Evolutionary conservation across 176 grass and related monocot genomes (phyloP).

Genomic region (Hyparrhenia diplandra): DNA sequence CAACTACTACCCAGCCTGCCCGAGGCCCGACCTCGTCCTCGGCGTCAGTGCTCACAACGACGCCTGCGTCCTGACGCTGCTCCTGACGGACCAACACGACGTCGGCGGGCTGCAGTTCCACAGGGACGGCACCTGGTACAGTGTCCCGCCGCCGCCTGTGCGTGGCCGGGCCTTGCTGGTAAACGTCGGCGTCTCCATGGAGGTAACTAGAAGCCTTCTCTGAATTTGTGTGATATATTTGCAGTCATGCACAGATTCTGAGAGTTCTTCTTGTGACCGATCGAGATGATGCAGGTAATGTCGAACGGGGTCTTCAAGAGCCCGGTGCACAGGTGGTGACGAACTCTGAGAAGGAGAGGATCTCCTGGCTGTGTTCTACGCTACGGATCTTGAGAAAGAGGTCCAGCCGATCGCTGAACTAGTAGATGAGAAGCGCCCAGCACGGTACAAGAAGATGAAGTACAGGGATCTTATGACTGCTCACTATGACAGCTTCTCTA

Average conservation of each 20-base stretch:
- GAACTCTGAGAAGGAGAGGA: constrained; percentile 28
- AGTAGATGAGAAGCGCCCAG: constrained; percentile 10
- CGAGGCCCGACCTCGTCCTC: constrained; percentile 46
- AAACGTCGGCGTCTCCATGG: constrained; percentile 33
- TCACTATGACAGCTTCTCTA: constrained; percentile 1
- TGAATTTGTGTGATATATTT: neutral
- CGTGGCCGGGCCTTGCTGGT: constrained; percentile 24
- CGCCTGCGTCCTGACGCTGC: constrained; percentile 35
- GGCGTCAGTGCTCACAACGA: constrained; percentile 62
- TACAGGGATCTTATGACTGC: constrained; percentile 8
- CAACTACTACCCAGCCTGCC: constrained; percentile 49
- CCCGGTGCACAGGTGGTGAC: constrained; percentile 44
- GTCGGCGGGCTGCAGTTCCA: constrained; percentile 51
- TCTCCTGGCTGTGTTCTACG: constrained; percentile 47
- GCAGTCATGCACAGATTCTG: neutral
- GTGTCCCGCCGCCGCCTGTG: constrained; percentile 14
- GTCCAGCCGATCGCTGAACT: constrained; percentile 23
- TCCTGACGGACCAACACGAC: constrained; percentile 42
- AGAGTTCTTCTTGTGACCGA: neutral
- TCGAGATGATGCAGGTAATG: constrained; percentile 60
- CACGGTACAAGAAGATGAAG: constrained; percentile 33
- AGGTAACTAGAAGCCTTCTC: constrained; percentile 29
- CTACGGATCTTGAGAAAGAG: constrained; percentile 17
- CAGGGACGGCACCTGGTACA: constrained; percentile 44
- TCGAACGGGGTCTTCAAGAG: constrained; percentile 42